Base-by-base conservation (phyloP, 768 basidiomycete genomes). In the Ramaria rubella region DNA sequence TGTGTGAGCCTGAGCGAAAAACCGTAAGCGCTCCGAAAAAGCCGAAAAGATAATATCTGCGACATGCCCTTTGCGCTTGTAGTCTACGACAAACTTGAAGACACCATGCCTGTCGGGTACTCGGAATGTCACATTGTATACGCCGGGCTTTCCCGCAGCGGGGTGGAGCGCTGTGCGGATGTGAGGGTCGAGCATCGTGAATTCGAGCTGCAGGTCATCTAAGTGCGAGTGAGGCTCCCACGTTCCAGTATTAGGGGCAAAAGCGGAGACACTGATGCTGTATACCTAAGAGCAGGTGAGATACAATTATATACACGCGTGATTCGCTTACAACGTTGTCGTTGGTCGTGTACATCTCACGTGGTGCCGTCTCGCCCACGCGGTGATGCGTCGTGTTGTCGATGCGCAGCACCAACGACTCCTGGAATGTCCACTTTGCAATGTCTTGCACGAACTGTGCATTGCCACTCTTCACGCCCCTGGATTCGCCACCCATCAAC, bases 101-200 rank as follows among this genome's bases (percentile, higher is more conserved):
- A 99, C 96, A 23, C 96, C 96, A 67, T 99, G 96, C 52, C 94
- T 78, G 70, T 98, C 95, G 6, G 96, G 96, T 1, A 84, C 86
- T 40, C 83, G 84, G 83, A 99, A 95, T 14, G 81, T 81, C n/a
- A 84, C 81, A 14, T 81, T 78, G 73, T 94, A 97, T 62, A 79
- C 75, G 23, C 87, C 86, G 2, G 85, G 80, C 24, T 71, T 61
- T 1, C 78, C 79, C 4, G 73, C 53, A 8, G 83, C 80, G 11
- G 86, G 77, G 11, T 69, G 75, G 9, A 99, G 77, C 6, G 86
- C 72, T 14, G 85, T 91, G 33, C 96, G 90, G 58, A 98, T 74
- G 69, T 96, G 94, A 1, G 96, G 96, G 69, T 99, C 96, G 38
- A 99, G 83, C 96, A 99, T 99, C 21, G 93, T 95, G 68, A 98